A percentile compares a stretch with the other conserved stretches of the same genome.
These are phyloP conservation scores for Rhizopus stolonifer DNA, from an alignment of 371 early-diverging fungal species.

Conservation along the genomic window DNA sequence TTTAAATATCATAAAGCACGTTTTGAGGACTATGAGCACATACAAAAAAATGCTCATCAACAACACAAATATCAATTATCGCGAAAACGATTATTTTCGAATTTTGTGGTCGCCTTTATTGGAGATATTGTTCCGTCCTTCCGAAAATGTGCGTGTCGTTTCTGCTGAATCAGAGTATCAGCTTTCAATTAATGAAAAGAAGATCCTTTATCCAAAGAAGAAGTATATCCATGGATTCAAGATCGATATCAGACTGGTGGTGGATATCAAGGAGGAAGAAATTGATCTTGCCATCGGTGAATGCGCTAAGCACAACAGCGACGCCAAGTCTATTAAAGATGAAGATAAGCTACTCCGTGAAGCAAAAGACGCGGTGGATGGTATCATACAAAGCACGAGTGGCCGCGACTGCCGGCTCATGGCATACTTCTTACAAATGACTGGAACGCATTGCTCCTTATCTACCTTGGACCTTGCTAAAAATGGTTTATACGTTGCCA, in stretches of 20 bases:
- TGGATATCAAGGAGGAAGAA: conserved; percentile 10
- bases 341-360: conserved; percentile 17
- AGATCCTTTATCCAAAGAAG: conserved; percentile 5
- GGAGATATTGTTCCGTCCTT: conserved; percentile 11
- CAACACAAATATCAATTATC: neutral
- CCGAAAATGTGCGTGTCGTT: conserved; percentile 9
- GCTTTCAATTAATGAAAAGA: conserved; percentile 5
- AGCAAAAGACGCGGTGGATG: conserved; percentile 15
- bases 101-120: conserved; percentile 5
- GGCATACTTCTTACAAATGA: conserved; percentile 18
- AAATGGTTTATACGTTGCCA: conserved; percentile 21
- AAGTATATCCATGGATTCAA: conserved; percentile 13
- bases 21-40: conserved; percentile 9
- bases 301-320: conserved; percentile 16
- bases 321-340: conserved; percentile 17
- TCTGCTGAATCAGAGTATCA: conserved; percentile 10
- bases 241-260: conserved; percentile 14
- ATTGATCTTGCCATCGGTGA: conserved; percentile 17
- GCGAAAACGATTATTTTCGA: conserved; percentile 4
- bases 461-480: conserved; percentile 20
- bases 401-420: conserved; percentile 8
- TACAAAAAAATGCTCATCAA: conserved; percentile 10
- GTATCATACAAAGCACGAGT: conserved; percentile 12
- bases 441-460: conserved; percentile 19
- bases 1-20: conserved; percentile 13